Evolutionary conservation across 345 rosid species (phyloP).

Genomic region (Acer negundo): DNA sequence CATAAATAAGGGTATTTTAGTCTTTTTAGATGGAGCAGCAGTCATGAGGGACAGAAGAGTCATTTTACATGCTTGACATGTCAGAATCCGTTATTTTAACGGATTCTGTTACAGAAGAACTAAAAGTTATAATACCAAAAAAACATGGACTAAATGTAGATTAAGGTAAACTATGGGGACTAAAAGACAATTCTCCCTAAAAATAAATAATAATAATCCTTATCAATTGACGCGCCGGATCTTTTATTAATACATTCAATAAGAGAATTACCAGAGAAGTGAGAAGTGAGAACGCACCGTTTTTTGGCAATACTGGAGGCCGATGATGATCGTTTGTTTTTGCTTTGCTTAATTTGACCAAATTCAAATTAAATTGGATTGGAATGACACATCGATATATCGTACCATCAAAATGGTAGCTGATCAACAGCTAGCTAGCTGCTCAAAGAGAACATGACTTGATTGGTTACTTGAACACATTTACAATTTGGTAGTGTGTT

Average conservation of each 20-base stretch:
- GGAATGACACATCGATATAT: not conserved
- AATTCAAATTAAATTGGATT: not conserved
- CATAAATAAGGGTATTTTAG: too few species aligned
- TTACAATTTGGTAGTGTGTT: not conserved
- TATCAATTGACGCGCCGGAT: slow-evolving; percentile 11
- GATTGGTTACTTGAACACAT: not conserved
- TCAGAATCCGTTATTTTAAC: too few species aligned
- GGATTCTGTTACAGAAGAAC: too few species aligned
- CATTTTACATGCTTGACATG: too few species aligned
- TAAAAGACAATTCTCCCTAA: too few species aligned
- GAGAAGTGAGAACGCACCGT: not conserved
- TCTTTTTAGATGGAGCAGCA: too few species aligned
- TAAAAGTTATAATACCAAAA: too few species aligned
- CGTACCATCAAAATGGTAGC: not conserved
- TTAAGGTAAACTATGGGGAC: too few species aligned
- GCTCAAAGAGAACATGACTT: not conserved
- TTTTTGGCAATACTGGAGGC: not conserved
- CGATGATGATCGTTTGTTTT: not conserved
- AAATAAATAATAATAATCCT: not conserved
- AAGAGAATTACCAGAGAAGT: too few species aligned
- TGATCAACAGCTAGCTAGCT: not conserved
- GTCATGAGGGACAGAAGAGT: too few species aligned
- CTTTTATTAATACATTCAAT: too few species aligned
- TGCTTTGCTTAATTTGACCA: not conserved
- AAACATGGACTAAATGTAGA: too few species aligned